Percentiles rank a stretch among this genome's conserved stretches.
These are phyloP conservation scores for Saururus chinensis DNA, from an alignment of 164 flowering plant genomes.

Conservation along the genomic window DNA sequence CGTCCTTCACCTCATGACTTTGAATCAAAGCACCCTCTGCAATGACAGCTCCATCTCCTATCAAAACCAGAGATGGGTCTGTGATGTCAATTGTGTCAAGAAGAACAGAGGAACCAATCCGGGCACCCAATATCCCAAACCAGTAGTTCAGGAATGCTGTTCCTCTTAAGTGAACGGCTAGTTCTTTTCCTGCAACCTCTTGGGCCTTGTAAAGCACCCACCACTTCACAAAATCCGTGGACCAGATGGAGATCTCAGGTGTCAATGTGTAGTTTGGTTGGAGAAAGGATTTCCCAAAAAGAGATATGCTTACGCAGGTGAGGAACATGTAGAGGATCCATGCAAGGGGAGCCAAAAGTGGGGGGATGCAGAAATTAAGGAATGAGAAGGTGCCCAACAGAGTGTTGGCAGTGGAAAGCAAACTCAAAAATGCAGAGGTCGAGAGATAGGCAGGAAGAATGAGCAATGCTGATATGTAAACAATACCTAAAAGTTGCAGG, in stretches of 20 bases:
- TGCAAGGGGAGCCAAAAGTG: slow-evolving; percentile 47
- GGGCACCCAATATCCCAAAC: slow-evolving; percentile 73
- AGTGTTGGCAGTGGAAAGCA: slow-evolving; percentile 11
- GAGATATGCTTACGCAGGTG: slow-evolving; percentile 40
- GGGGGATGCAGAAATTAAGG: slow-evolving; percentile 21
- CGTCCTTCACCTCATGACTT: slow-evolving; percentile 70
- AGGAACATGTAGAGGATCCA: slow-evolving; percentile 56
- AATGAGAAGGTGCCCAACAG: slow-evolving; percentile 7
- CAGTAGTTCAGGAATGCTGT: slow-evolving; percentile 64
- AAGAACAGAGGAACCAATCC: slow-evolving; percentile 57
- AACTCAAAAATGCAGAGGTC: slow-evolving; percentile 23
- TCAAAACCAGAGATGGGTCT: slow-evolving; percentile 61
- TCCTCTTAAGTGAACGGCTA: slow-evolving; percentile 70
- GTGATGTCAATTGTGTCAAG: slow-evolving; percentile 66
- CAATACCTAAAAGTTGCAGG: slow-evolving; percentile 41
- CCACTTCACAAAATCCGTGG: slow-evolving; percentile 57
- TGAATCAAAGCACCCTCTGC: slow-evolving; percentile 71
- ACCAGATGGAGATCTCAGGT: slow-evolving; percentile 57
- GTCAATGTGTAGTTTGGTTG: slow-evolving; percentile 52
- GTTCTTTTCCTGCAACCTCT: slow-evolving; percentile 43
- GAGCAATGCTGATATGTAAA: slow-evolving; percentile 35
- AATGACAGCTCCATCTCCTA: slow-evolving; percentile 61
- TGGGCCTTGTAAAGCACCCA: slow-evolving; percentile 75
- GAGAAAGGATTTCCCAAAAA: slow-evolving; percentile 67
- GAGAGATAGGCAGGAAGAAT: slow-evolving; percentile 48